A percentile compares a stretch with the other conserved stretches of the same genome.
These are phyloP conservation scores for Podaxis pistillaris DNA, from an alignment of 768 basidiomycete genomes.

Conservation along the genomic window DNA sequence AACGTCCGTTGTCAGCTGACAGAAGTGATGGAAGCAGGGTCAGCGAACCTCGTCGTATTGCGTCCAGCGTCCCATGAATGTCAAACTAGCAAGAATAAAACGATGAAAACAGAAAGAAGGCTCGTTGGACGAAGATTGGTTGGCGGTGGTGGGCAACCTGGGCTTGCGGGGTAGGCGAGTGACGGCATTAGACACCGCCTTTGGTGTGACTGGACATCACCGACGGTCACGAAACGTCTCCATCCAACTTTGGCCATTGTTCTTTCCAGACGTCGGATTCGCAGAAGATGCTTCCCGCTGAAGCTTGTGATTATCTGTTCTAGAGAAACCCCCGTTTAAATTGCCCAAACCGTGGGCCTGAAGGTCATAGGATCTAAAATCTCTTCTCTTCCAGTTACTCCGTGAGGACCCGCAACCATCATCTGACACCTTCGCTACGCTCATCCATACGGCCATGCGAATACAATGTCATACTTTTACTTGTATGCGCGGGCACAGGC, in stretches of 20 bases:
- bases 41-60: conserved; percentile 44
- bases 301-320: conserved; percentile 13
- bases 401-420: background rate
- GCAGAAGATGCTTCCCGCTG: conserved; percentile 4
- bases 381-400: background rate
- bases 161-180: background rate
- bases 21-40: background rate
- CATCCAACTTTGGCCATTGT: background rate
- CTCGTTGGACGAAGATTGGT: conserved; percentile 2
- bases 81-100: background rate
- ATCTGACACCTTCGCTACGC: background rate
- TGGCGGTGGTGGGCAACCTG: background rate
- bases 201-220: conserved; percentile 4
- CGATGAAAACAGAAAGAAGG: conserved; percentile 8
- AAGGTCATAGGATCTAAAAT: conserved; percentile 3
- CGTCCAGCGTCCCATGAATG: conserved; percentile 38
- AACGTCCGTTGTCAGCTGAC: background rate
- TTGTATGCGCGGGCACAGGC: background rate
- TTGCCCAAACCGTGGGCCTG: background rate
- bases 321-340: background rate
- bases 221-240: background rate
- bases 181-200: background rate
- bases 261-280: background rate
- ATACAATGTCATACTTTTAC: background rate
- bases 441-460: conserved; percentile 6